A percentile compares a stretch with the other conserved stretches of the same genome.
These are phyloP conservation scores for Hirschioporus abietinus DNA, from an alignment of 768 basidiomycete species.

Conservation along the genomic window DNA sequence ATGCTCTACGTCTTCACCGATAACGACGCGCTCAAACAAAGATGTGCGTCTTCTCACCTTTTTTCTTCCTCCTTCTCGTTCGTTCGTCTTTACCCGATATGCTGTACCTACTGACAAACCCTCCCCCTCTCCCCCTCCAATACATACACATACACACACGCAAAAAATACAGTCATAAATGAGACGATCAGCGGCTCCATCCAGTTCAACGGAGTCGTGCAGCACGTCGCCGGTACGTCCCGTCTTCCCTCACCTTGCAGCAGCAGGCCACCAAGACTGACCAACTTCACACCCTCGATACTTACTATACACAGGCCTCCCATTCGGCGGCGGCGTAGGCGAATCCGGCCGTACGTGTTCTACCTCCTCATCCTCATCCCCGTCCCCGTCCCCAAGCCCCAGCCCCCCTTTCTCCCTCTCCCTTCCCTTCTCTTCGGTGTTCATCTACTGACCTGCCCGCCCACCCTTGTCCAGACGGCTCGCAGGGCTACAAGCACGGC, in stretches of 20 bases:
- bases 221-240: conserved; percentile 32
- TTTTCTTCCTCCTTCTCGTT: not conserved
- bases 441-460: not conserved
- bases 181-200: conserved; percentile 26
- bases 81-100: conserved; percentile 1
- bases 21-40: conserved; percentile 42
- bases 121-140: no score
- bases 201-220: conserved; percentile 27
- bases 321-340: conserved; percentile 39
- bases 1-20: conserved; percentile 33
- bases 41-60: conserved; percentile 35
- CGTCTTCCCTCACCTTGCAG: no score
- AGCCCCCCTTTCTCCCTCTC: no score
- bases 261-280: no score
- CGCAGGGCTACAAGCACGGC: conserved; percentile 44
- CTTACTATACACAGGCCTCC: conserved; percentile 11
- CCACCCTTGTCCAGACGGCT: conserved; percentile 39
- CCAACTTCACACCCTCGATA: no score
- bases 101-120: conserved; percentile 1
- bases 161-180: conserved; percentile 19
- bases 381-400: no score
- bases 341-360: conserved; percentile 62
- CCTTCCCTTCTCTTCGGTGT: no score
- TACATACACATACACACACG: no score
- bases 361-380: not conserved